Evolutionary conservation across 805 yeast species (phyloP).

Genomic region (Isabelozyma gotoi): DNA sequence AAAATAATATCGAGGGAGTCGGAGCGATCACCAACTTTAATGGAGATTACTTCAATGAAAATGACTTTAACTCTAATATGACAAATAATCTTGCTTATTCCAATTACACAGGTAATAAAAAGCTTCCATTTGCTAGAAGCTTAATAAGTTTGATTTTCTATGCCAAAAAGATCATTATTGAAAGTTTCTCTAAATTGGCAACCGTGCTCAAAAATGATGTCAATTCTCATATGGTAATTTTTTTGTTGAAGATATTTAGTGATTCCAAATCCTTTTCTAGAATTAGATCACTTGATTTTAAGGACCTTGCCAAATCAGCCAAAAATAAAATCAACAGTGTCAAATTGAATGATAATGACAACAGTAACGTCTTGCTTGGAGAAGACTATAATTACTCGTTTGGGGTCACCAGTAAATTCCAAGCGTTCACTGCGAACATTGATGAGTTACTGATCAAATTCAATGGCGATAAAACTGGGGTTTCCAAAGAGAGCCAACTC

Average conservation of each 20-base stretch:
- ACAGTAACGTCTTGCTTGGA: conserved; percentile 31
- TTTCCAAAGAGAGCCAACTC: conserved; percentile 1
- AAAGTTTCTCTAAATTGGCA: conserved; percentile 33
- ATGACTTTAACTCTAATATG: conserved; percentile 26
- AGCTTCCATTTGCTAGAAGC: conserved; percentile 22
- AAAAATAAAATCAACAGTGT: conserved; percentile 11
- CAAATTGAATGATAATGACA: conserved; percentile 23
- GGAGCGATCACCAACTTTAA: conserved; percentile 35
- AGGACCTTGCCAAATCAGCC: conserved; percentile 16
- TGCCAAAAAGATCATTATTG: conserved; percentile 36
- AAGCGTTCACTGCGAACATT: conserved; percentile 21
- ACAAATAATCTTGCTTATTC: conserved; percentile 29
- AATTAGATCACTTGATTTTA: conserved; percentile 9
- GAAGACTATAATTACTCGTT: conserved; percentile 50
- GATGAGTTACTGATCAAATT: conserved; percentile 35
- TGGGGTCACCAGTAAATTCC: conserved; percentile 55
- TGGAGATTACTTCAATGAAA: conserved; percentile 25
- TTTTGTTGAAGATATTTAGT: conserved; percentile 35
- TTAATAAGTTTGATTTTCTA: conserved; percentile 34
- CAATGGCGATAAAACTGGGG: neutral
- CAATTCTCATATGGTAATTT: conserved; percentile 41
- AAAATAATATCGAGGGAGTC: conserved; percentile 31
- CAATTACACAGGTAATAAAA: conserved; percentile 16
- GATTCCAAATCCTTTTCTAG: conserved; percentile 34
- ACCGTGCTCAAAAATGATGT: conserved; percentile 34